phyloP scores from a whole-genome alignment of 2,329 filamentous ascomycete species.

The Xylariales sp. region DNA sequence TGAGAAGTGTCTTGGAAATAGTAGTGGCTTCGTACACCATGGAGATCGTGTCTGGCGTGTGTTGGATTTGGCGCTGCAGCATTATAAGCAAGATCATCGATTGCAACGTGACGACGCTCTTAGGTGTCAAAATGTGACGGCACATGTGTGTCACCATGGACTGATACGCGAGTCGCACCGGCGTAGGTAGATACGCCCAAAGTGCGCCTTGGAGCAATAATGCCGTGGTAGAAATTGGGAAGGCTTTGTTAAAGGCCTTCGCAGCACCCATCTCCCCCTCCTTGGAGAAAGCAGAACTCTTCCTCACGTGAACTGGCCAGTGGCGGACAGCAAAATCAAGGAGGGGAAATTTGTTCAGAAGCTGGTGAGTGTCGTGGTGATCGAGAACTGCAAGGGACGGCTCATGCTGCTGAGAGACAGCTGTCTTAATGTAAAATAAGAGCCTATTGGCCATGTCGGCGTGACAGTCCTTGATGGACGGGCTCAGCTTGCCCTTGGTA shows the following conservation, averaged over 20 bases:
- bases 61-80: slow-evolving; percentile 12
- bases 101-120: slow-evolving; percentile 12
- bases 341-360: slow-evolving; percentile 15
- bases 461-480: slow-evolving; percentile 26
- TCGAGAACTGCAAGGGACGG: slow-evolving; percentile 23
- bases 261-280: slow-evolving; percentile 6
- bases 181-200: slow-evolving; percentile 21
- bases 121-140: slow-evolving; percentile 21
- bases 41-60: slow-evolving; percentile 3
- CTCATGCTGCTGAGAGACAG: slow-evolving; percentile 23
- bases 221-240: slow-evolving; percentile 8
- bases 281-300: slow-evolving; percentile 7
- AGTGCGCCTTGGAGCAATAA: slow-evolving; percentile 11
- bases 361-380: slow-evolving; percentile 15
- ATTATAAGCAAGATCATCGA: slow-evolving; percentile 12
- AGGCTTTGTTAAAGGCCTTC: slow-evolving; percentile 10
- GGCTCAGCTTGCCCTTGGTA: slow-evolving; percentile 24
- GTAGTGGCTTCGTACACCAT: slow-evolving; percentile 12
- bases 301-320: slow-evolving; percentile 14
- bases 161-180: slow-evolving; percentile 22
- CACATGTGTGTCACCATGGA: slow-evolving; percentile 23
- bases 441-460: slow-evolving; percentile 26
- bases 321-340: slow-evolving; percentile 17
- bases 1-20: slow-evolving; percentile 8
- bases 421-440: slow-evolving; percentile 26